Evolutionary conservation across 2,329 filamentous ascomycete species (phyloP), one percentile per base, ranked within the genome.

Genomic region (Alternaria atra): DNA sequence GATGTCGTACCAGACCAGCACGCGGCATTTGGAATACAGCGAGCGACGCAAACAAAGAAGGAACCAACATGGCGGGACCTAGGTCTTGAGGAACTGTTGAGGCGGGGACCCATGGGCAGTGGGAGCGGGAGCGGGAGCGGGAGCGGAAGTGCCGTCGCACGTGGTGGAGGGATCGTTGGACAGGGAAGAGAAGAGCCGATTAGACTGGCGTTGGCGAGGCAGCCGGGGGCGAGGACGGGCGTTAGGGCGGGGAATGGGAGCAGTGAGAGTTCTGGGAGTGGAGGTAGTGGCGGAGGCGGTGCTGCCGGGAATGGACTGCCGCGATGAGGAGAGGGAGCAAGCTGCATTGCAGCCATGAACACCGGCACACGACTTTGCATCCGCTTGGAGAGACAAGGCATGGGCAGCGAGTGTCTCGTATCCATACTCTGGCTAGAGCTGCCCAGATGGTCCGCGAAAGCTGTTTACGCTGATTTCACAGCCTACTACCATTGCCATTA

Each of bases 1-100:
- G 92, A 95, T 73, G 90, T 95, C 4, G 92, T 95, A 5, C 92
- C 92, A 0, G 91, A 95, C 78, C 92, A 95, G 80, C 92, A 95
- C 75, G 92, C 92, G 12, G 92, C 92, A 0, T 95, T 95, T 76
- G 92, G 92, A 39, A 95, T 96, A 71, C 89, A 92, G 77, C 87
- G 91, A 68, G 92, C 92, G 9, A 94, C 91, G 15, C 90, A 93
- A 80, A 86, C 86, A 65, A 84, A 83, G 69, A 86, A 85, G 71
- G 91, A 93, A 79, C 85, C 90, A 1, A 89, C 88, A 7, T 96
- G 92, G 92, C 90, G 90, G 74, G 92, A 95, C 73, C 80, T 94
- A 6, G 90, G 91, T 0, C 81, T 95, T n/a, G 84, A 84, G 6
- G 86, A 88, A 59, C 81, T 95, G 72, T 89, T 94, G 87, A 85